Evolutionary conservation across 73 alveolate species (phyloP).

Genomic region (Paramecium sexaurelia): DNA sequence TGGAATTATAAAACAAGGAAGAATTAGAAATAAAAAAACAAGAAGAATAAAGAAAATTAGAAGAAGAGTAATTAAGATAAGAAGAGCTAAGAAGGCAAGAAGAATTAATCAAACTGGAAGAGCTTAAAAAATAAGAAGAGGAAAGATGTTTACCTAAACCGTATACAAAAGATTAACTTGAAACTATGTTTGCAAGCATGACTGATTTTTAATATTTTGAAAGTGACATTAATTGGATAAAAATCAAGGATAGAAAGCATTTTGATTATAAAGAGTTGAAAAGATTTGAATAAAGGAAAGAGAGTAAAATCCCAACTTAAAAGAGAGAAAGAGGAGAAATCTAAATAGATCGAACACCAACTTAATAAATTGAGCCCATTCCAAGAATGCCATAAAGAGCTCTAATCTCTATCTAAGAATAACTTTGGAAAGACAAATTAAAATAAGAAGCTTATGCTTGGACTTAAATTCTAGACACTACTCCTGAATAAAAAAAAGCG

Average conservation of each 20-base stretch:
- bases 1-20: neutral
- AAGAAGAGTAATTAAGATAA: neutral
- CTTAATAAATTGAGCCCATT: neutral
- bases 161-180: neutral
- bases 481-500: neutral
- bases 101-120: neutral
- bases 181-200: neutral
- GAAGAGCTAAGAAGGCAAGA: neutral
- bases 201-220: conserved; percentile 13
- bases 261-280: neutral
- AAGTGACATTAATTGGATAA: neutral
- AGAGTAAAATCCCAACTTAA: neutral
- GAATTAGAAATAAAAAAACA: neutral
- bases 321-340: neutral
- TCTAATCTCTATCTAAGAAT: neutral
- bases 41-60: neutral
- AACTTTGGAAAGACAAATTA: neutral
- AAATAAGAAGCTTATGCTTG: neutral
- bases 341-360: neutral
- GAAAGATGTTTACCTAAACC: neutral
- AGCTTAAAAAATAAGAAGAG: neutral
- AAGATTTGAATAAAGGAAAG: neutral
- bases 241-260: neutral
- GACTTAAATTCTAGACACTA: neutral
- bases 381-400: neutral